phyloP scores from a whole-genome alignment of 139 green algal species.

The Chlorella sorokiniana region DNA sequence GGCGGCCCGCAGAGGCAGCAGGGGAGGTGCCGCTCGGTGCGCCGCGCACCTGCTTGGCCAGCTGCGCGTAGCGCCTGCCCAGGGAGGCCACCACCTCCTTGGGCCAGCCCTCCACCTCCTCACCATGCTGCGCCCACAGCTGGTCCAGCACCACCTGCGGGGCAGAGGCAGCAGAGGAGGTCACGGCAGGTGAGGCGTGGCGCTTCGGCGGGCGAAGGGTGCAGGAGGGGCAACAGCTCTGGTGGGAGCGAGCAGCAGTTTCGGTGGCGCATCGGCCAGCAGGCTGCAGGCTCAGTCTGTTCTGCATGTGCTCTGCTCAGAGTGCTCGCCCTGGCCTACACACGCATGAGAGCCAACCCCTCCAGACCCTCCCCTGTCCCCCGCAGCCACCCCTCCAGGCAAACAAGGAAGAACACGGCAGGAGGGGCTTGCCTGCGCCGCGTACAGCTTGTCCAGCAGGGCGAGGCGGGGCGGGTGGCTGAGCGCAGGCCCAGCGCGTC shows the following conservation, averaged over 20 bases:
- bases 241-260: too few relatives aligned
- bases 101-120: slow-evolving; percentile 59
- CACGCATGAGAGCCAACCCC: too few relatives aligned
- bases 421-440: slow-evolving; percentile 46
- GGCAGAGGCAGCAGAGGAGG: background rate
- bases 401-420: background rate
- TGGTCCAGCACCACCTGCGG: slow-evolving; percentile 66
- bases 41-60: slow-evolving; percentile 48
- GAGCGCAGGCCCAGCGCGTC: slow-evolving; percentile 44
- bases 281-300: too few relatives aligned
- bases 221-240: background rate
- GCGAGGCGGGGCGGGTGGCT: slow-evolving; percentile 16
- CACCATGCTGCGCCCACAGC: slow-evolving; percentile 57
- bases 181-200: background rate
- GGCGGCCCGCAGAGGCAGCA: too few relatives aligned
- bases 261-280: too few relatives aligned
- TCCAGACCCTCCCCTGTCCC: too few relatives aligned
- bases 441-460: slow-evolving; percentile 77
- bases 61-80: slow-evolving; percentile 43
- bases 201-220: too few relatives aligned
- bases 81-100: slow-evolving; percentile 57
- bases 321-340: too few relatives aligned
- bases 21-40: too few relatives aligned
- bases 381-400: background rate
- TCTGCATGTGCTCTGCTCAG: too few relatives aligned